Percentiles rank a stretch among this genome's conserved stretches.
Conservation (phyloP, 1,139 yeast species). For the Pichia sp. region DNA sequence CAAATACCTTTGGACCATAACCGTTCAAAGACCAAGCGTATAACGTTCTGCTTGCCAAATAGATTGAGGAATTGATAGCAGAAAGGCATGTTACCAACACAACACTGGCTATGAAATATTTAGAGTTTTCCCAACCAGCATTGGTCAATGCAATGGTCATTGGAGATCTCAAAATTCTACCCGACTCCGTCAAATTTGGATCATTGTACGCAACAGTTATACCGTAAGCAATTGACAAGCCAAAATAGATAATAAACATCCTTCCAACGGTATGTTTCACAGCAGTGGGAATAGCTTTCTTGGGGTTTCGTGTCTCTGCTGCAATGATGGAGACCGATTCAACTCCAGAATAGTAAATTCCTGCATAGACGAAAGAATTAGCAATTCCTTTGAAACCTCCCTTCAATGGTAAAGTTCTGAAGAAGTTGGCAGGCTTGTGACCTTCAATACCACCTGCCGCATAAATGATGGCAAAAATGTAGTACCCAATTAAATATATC, state of each 20-base stretch:
- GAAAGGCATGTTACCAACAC: conserved; percentile 49
- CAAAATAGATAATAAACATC: conserved; percentile 51
- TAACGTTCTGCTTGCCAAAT: conserved; percentile 49
- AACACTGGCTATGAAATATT: conserved; percentile 50
- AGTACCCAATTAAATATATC: conserved; percentile 49
- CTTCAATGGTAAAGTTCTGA: conserved; percentile 46
- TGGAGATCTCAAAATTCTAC: conserved; percentile 39
- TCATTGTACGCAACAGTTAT: conserved; percentile 54
- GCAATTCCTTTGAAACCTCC: conserved; percentile 67
- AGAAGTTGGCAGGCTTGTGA: conserved; percentile 45
- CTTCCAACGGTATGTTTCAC: conserved; percentile 55
- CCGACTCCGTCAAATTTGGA: conserved; percentile 30
- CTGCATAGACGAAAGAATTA: conserved; percentile 64
- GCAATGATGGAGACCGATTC: conserved; percentile 58
- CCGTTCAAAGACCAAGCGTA: conserved; percentile 50
- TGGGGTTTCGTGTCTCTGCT: conserved; percentile 53
- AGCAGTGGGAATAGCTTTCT: conserved; percentile 53
- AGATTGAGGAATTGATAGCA: conserved; percentile 52
- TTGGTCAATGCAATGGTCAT: conserved; percentile 53
- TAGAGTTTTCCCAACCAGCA: conserved; percentile 50
- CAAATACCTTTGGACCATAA: conserved; percentile 44
- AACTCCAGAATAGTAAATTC: conserved; percentile 56
- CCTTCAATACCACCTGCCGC: conserved; percentile 65
- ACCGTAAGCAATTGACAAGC: conserved; percentile 52
- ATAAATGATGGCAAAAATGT: conserved; percentile 53